Conservation (phyloP, 257 asterid genomes). For the Gardenia jasminoides region DNA sequence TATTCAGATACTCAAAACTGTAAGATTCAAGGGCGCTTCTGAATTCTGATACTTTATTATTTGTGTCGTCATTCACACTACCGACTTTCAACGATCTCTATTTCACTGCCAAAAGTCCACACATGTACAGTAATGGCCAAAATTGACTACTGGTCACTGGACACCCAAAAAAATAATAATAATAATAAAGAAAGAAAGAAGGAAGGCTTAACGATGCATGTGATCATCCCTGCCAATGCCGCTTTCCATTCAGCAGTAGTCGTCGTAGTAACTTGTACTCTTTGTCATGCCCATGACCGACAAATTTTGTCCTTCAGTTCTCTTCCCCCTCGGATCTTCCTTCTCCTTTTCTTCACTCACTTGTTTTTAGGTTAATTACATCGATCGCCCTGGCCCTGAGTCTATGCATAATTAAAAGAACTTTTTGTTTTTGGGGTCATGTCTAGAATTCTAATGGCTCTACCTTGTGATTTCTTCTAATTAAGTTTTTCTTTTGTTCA, state of each 20-base stretch:
- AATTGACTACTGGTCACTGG: not conserved
- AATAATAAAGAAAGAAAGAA: no score
- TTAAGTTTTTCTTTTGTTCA: no score
- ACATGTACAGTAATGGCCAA: not conserved
- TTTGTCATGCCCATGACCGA: not conserved
- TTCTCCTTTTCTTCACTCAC: not conserved
- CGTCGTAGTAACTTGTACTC: not conserved
- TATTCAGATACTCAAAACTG: not conserved
- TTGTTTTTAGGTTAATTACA: no score
- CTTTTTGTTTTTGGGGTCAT: no score
- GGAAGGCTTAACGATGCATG: not conserved
- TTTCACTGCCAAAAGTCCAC: not conserved
- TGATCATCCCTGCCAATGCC: slow-evolving; percentile 5
- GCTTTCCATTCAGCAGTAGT: not conserved
- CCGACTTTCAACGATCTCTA: not conserved
- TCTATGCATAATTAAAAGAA: not conserved
- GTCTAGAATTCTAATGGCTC: no score
- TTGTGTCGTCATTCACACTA: not conserved
- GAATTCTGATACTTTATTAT: not conserved
- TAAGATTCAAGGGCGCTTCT: not conserved
- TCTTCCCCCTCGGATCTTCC: not conserved
- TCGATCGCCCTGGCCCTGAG: not conserved
- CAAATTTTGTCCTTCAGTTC: not conserved
- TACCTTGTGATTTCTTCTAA: no score
- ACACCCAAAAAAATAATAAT: no score